These are phyloP conservation scores for Poterioochromonas sp. DNA, from an alignment of 352 stramenopile genomes.

Conservation along the genomic window DNA sequence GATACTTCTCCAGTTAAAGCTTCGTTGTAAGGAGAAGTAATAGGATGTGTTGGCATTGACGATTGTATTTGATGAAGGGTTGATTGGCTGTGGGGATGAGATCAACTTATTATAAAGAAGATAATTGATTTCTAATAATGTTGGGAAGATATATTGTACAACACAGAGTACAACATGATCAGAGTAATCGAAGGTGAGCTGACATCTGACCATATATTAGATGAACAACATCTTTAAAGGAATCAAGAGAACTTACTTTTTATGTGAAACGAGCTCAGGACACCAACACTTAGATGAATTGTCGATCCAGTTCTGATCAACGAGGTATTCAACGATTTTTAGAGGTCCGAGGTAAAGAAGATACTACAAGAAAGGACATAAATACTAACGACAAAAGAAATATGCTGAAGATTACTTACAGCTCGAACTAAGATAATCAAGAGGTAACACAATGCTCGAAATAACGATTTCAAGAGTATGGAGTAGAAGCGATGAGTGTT, in stretches of 20 bases:
- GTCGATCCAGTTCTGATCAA: too few relatives aligned
- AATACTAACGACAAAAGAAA: background rate
- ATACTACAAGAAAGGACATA: background rate
- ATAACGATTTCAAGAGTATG: too few relatives aligned
- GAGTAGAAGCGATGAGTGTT: too few relatives aligned
- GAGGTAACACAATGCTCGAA: background rate
- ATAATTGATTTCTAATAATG: background rate
- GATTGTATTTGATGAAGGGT: background rate
- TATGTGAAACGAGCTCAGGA: background rate
- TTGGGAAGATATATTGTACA: background rate
- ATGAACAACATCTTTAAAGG: background rate
- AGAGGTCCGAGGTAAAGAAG: background rate
- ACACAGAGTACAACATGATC: background rate
- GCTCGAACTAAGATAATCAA: background rate
- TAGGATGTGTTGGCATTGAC: too few relatives aligned
- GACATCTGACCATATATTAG: background rate
- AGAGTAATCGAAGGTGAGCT: background rate
- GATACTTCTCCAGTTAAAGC: background rate
- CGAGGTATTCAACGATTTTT: background rate
- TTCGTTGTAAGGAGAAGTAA: too few relatives aligned
- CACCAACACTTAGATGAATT: background rate
- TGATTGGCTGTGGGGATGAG: background rate
- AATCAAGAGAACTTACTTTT: background rate
- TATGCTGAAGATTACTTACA: background rate
- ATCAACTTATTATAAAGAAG: background rate